Conservation (phyloP, 1,139 yeast genomes). For the Geotrichum australiense region DNA sequence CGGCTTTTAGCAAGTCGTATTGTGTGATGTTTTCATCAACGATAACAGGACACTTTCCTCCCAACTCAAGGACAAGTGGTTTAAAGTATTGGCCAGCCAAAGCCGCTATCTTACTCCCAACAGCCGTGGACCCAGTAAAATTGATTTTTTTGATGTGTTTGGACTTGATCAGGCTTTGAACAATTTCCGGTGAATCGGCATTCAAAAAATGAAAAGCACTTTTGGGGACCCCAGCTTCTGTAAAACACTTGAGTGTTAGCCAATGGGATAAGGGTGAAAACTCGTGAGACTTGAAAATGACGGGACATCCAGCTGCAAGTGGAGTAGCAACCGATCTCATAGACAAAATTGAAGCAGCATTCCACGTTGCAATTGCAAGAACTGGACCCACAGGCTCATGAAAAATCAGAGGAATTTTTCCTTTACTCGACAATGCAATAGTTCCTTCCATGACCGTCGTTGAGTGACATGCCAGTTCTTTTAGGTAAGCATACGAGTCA, state of each 20-base stretch:
- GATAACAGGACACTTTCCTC: constrained; percentile 80
- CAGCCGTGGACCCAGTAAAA: constrained; percentile 54
- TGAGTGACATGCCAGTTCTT: constrained; percentile 6
- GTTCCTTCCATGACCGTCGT: constrained; percentile 6
- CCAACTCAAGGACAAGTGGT: constrained; percentile 80
- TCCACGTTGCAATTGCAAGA: constrained; percentile 45
- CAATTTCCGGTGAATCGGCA: constrained; percentile 45
- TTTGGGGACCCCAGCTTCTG: constrained; percentile 64
- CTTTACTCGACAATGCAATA: constrained; percentile 5
- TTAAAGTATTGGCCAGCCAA: constrained; percentile 58
- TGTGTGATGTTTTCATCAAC: constrained; percentile 47
- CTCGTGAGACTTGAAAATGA: constrained; percentile 61
- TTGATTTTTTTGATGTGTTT: constrained; percentile 56
- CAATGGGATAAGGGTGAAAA: constrained; percentile 58
- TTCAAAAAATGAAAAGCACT: constrained; percentile 61
- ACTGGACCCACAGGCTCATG: constrained; percentile 44
- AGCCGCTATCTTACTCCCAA: constrained; percentile 55
- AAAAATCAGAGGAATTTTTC: constrained; percentile 24
- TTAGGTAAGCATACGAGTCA: constrained; percentile 8
- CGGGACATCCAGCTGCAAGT: constrained; percentile 61
- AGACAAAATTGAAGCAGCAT: constrained; percentile 41
- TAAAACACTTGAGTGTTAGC: constrained; percentile 47
- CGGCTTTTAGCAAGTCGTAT: constrained; percentile 38
- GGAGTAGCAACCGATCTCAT: constrained; percentile 28
- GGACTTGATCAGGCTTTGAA: constrained; percentile 49